These are phyloP conservation scores for Zoysia matrella DNA, from an alignment of 202 grass and related monocot species.

Conservation along the genomic window DNA sequence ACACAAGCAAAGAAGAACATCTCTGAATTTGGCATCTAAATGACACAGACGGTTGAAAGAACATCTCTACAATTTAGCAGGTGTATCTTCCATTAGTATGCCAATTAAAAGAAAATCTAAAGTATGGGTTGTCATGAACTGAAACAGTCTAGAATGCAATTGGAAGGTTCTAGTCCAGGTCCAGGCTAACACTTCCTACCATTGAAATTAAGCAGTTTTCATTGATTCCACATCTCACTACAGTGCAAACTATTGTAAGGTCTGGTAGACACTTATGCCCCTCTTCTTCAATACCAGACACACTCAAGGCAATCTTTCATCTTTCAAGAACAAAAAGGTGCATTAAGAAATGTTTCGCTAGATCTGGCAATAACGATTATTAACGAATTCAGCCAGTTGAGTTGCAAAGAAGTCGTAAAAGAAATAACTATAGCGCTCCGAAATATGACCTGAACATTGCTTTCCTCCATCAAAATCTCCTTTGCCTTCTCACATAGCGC, in stretches of 20 bases:
- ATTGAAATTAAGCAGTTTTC: neutral
- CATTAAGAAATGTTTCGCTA: slow-evolving; percentile 4
- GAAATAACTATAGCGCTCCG: neutral
- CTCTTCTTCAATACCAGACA: neutral
- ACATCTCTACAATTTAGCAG: neutral
- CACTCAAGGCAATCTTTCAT: neutral
- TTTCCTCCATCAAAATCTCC: slow-evolving; percentile 99
- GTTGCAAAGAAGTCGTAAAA: neutral
- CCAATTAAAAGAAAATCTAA: neutral
- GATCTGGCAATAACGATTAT: neutral
- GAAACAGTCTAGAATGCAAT: neutral
- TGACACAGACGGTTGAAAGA: slow-evolving; percentile 6
- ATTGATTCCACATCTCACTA: slow-evolving; percentile 3
- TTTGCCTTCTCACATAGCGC: slow-evolving; percentile 94
- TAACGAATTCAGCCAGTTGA: neutral
- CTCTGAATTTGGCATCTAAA: neutral
- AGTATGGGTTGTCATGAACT: neutral
- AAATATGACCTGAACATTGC: slow-evolving; percentile 84
- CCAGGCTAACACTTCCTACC: neutral
- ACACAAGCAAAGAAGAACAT: neutral
- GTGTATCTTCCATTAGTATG: slow-evolving; percentile 3
- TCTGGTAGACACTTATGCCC: neutral
- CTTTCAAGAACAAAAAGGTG: neutral
- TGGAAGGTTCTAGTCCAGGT: neutral
- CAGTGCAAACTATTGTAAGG: neutral